These are phyloP conservation scores for Santalum album DNA, from an alignment of 164 flowering plant species.

Conservation along the genomic window DNA sequence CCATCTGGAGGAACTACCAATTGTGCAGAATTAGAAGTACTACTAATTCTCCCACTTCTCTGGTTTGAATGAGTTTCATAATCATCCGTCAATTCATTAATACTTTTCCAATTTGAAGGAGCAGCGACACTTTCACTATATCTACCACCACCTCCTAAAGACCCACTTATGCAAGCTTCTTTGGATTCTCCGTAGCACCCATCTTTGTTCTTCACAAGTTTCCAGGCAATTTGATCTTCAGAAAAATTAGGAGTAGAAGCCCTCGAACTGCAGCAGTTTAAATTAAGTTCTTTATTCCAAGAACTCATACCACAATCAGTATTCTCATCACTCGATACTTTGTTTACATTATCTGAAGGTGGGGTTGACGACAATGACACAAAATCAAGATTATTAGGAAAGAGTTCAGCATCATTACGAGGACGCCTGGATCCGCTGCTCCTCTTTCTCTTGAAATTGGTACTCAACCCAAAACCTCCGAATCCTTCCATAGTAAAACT, in stretches of 20 bases:
- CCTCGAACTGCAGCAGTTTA: background rate
- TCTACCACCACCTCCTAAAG: background rate
- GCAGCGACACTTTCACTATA: background rate
- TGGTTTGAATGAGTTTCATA: background rate
- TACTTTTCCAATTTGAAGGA: background rate
- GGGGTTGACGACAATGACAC: background rate
- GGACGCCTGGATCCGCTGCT: background rate
- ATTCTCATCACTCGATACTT: background rate
- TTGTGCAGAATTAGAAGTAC: background rate
- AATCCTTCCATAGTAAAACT: background rate
- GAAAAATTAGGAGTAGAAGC: background rate
- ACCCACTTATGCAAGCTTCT: background rate
- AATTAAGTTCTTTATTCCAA: background rate
- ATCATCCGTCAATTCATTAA: background rate
- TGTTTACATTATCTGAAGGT: background rate
- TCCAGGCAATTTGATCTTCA: background rate
- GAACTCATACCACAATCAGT: background rate
- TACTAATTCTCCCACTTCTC: background rate
- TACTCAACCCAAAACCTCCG: background rate
- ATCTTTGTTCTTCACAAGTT: background rate
- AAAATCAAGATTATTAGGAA: background rate
- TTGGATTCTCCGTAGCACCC: background rate
- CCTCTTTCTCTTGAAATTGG: background rate
- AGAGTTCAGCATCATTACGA: background rate
- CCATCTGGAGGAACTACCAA: background rate